Evolutionary conservation across 805 yeast species (phyloP).

Genomic region (Kodamaea jinghongensis): DNA sequence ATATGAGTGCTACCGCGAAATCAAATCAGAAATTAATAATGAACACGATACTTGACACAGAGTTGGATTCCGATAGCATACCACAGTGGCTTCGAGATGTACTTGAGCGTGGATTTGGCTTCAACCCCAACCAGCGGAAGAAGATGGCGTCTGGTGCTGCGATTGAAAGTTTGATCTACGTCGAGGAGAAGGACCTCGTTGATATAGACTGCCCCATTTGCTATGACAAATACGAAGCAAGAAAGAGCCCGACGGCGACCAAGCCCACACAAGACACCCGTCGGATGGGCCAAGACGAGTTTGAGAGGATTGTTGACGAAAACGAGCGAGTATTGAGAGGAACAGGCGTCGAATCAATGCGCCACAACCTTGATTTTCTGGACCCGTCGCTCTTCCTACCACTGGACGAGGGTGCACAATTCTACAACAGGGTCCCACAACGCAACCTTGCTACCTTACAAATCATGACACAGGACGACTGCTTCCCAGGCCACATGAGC

Average conservation of each 20-base stretch:
- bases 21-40: slow-evolving; percentile 5
- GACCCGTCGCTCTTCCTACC: slow-evolving; percentile 37
- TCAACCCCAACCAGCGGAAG: slow-evolving; percentile 13
- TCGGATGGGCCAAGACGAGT: not conserved
- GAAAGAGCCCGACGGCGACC: not conserved
- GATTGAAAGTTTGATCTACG: slow-evolving; percentile 29
- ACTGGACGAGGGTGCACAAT: slow-evolving; percentile 22
- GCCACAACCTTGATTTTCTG: slow-evolving; percentile 14
- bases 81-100: slow-evolving; percentile 34
- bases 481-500: slow-evolving; percentile 26
- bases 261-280: not conserved
- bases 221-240: slow-evolving; percentile 32
- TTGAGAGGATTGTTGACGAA: not conserved
- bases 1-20: no score
- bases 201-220: slow-evolving; percentile 39
- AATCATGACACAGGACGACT: slow-evolving; percentile 17
- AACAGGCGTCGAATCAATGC: slow-evolving; percentile 3
- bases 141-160: slow-evolving; percentile 40
- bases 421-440: slow-evolving; percentile 28
- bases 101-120: slow-evolving; percentile 35
- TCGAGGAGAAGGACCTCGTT: slow-evolving; percentile 16
- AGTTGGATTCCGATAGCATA: slow-evolving; percentile 15
- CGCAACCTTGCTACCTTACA: slow-evolving; percentile 21
- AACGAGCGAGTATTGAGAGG: not conserved
- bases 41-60: slow-evolving; percentile 9